Evolutionary conservation across 345 rosid species (phyloP).

Genomic region (Linum tenue): DNA sequence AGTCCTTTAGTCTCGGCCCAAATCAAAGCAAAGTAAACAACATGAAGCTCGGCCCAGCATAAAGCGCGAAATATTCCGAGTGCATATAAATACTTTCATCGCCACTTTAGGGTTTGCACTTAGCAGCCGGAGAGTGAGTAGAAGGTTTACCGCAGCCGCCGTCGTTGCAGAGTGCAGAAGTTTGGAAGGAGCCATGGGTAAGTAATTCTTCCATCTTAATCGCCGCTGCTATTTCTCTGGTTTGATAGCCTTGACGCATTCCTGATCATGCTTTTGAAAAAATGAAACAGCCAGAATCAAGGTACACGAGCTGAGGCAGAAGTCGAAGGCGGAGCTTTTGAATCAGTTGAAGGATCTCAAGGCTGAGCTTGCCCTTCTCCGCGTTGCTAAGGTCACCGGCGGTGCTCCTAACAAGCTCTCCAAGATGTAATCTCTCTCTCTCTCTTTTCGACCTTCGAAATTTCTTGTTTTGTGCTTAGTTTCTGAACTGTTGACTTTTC

Average conservation of each 20-base stretch:
- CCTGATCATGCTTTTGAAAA: background rate
- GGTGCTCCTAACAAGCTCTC: conserved; percentile 66
- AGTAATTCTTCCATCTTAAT: background rate
- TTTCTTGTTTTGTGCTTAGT: background rate
- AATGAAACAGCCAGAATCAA: conserved; percentile 37
- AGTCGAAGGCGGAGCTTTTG: conserved; percentile 38
- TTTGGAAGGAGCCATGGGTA: background rate
- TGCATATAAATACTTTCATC: no score
- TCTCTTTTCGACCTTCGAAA: background rate
- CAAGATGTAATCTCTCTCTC: conserved; percentile 29
- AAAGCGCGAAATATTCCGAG: no score
- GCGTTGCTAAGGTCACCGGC: conserved; percentile 59
- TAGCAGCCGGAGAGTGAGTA: no score
- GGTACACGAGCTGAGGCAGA: conserved; percentile 51
- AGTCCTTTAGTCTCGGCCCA: no score
- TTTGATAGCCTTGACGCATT: background rate
- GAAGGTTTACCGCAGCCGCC: no score
- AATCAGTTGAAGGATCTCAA: conserved; percentile 41
- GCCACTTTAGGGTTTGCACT: no score
- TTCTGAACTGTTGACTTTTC: background rate
- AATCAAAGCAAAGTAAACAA: no score
- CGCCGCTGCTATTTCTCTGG: background rate
- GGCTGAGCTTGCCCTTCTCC: conserved; percentile 53
- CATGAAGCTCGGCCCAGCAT: no score
- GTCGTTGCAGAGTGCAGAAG: no score